Conservation (phyloP, 176 grass and related monocot species). For the Carex pumila region DNA sequence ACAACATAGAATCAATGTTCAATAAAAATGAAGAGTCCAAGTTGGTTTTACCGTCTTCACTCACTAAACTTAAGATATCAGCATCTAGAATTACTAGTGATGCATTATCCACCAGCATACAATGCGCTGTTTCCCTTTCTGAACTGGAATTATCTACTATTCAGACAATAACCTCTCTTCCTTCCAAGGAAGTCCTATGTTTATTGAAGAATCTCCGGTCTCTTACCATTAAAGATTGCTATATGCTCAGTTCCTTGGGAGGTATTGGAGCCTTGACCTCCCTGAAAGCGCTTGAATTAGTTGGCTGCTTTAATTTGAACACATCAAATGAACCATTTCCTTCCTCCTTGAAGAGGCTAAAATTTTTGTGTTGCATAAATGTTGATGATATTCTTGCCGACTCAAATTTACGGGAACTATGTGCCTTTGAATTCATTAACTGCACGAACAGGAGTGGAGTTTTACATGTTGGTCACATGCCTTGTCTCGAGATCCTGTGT, state of each 20-base stretch:
- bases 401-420: too few species aligned
- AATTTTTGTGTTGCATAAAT: neutral
- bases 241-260: neutral
- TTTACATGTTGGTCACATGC: neutral
- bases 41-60: neutral
- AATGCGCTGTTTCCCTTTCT: neutral
- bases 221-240: neutral
- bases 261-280: neutral
- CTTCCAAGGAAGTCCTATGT: neutral
- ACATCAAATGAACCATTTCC: neutral
- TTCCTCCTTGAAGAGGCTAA: neutral
- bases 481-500: neutral
- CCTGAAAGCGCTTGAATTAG: neutral
- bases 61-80: neutral
- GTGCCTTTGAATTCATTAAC: neutral
- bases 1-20: too few species aligned
- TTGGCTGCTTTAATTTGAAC: neutral
- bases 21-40: neutral
- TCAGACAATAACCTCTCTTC: neutral
- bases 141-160: neutral
- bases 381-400: neutral
- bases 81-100: neutral
- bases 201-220: neutral
- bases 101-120: neutral
- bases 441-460: neutral